phyloP scores from a whole-genome alignment of 2,329 filamentous ascomycete species.

The Fusarium buxicola region DNA sequence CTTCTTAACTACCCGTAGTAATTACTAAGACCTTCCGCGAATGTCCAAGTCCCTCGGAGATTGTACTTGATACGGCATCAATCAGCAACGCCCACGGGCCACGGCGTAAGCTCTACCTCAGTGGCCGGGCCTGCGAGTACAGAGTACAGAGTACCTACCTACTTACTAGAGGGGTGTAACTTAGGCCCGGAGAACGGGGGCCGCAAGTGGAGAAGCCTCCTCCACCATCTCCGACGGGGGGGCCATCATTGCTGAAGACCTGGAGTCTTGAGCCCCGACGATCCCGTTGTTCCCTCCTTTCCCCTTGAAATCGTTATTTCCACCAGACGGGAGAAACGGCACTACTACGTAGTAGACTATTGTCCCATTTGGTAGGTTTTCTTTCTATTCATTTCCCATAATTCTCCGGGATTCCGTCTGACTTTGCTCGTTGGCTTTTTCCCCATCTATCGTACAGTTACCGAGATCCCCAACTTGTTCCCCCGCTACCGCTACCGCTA shows the following conservation, averaged over 20 bases:
- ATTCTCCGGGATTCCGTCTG: background rate
- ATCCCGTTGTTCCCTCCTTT: conserved; percentile 28
- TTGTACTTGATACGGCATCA: conserved; percentile 38
- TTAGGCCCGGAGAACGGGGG: conserved; percentile 27
- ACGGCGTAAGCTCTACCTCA: conserved; percentile 28
- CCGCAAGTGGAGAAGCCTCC: conserved; percentile 35
- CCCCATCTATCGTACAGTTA: background rate
- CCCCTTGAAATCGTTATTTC: conserved; percentile 15
- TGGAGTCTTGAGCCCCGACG: conserved; percentile 37
- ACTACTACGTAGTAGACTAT: background rate
- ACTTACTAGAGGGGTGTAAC: conserved; percentile 12
- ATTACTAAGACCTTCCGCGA: conserved; percentile 4
- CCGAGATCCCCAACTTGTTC: conserved; percentile 6
- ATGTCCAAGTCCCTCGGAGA: conserved; percentile 23
- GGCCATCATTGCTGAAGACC: conserved; percentile 34
- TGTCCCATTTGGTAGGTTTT: background rate
- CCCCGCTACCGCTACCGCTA: conserved; percentile 27
- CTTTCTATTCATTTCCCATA: background rate
- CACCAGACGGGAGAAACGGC: background rate
- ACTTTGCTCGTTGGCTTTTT: background rate
- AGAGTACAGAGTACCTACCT: conserved; percentile 24
- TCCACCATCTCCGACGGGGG: conserved; percentile 44
- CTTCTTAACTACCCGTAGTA: conserved; percentile 7
- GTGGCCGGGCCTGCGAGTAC: no score
- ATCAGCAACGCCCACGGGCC: conserved; percentile 31